These are phyloP conservation scores for Boletus speciosus DNA, from an alignment of 768 basidiomycete species.

Conservation along the genomic window DNA sequence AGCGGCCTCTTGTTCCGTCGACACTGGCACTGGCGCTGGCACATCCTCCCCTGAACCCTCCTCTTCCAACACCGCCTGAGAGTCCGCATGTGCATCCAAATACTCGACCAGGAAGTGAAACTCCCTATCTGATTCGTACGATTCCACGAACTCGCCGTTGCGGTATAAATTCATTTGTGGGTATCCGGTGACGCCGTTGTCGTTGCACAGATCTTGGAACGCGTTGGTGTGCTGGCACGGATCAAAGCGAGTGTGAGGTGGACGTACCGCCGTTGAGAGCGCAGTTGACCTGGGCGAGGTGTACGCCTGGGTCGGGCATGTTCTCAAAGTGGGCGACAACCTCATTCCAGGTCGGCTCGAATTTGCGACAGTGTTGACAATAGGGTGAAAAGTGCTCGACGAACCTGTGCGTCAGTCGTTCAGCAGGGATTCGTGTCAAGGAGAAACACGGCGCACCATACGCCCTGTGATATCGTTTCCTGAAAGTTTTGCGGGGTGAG, in stretches of 20 bases:
- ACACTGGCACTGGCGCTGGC: not conserved
- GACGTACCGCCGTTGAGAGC: conserved; percentile 69
- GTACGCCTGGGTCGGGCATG: conserved; percentile 40
- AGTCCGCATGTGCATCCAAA: conserved; percentile 44
- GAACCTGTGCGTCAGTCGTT: conserved; percentile 42
- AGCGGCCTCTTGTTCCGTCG: conserved; percentile 3
- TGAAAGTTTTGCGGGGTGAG: conserved; percentile 64
- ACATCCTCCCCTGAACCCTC: not conserved
- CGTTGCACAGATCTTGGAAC: conserved; percentile 73
- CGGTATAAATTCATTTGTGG: conserved; percentile 74
- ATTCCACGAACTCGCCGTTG: conserved; percentile 57
- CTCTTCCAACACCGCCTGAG: conserved; percentile 2
- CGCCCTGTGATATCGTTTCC: conserved; percentile 47
- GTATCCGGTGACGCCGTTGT: conserved; percentile 67
- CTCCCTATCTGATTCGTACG: conserved; percentile 53
- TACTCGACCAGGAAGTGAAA: conserved; percentile 54
- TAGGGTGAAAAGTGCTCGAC: conserved; percentile 87
- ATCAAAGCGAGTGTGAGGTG: too few species aligned
- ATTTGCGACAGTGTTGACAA: conserved; percentile 74
- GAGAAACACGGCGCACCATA: conserved; percentile 43
- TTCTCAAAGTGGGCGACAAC: conserved; percentile 52
- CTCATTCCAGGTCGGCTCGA: conserved; percentile 80
- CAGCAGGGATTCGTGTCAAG: not conserved
- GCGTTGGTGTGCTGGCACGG: not conserved
- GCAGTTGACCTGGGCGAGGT: conserved; percentile 81